Evolutionary conservation across 257 asterid genomes (phyloP).

Genomic region (Nicotiana knightiana): DNA sequence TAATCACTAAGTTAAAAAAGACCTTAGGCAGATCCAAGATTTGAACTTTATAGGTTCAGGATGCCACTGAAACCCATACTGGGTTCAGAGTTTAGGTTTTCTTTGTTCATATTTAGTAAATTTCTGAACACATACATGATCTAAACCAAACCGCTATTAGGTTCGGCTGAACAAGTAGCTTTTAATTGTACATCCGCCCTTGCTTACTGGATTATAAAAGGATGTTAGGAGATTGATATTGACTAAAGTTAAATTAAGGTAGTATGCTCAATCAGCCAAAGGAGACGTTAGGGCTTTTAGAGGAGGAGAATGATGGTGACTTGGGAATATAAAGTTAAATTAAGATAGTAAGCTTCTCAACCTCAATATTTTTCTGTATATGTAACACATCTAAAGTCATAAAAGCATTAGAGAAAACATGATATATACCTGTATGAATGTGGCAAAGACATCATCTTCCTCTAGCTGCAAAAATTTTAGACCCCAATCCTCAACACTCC

Average conservation of each 20-base stretch:
- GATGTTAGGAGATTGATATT: neutral
- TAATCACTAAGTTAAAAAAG: neutral
- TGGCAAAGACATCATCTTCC: constrained; percentile 72
- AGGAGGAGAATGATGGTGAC: neutral
- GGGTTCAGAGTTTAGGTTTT: no score
- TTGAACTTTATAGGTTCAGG: no score
- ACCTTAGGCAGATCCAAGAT: no score
- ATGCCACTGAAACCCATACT: no score
- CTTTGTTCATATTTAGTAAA: no score
- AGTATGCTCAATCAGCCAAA: no score
- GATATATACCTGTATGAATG: constrained; percentile 69
- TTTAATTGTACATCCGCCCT: no score
- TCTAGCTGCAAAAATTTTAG: constrained; percentile 39
- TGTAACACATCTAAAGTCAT: no score
- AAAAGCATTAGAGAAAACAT: neutral
- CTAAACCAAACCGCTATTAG: no score
- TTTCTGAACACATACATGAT: no score
- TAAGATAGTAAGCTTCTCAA: neutral
- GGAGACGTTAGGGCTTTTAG: neutral
- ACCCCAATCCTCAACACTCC: constrained; percentile 66
- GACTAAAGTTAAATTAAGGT: no score
- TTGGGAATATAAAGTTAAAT: neutral
- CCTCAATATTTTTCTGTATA: neutral
- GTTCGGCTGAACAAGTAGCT: no score
- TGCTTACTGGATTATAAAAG: neutral